phyloP scores from a whole-genome alignment of 2,329 filamentous ascomycete species.

The Cercospora zeina region DNA sequence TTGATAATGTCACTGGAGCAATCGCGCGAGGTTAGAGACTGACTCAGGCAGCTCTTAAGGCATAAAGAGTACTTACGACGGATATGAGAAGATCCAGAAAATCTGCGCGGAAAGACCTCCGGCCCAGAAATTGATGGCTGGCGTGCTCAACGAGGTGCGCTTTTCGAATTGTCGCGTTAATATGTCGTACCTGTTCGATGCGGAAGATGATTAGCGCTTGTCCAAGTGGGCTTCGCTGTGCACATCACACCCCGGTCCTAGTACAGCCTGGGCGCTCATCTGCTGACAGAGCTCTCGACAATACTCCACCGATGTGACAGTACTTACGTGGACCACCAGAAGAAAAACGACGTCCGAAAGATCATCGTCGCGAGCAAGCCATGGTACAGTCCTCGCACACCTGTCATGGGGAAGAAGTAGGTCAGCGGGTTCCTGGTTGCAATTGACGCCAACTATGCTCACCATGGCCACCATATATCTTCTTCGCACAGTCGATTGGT shows the following conservation, averaged over 20 bases:
- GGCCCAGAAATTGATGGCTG: slow-evolving; percentile 94
- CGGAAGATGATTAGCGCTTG: not conserved
- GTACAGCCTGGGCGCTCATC: not conserved
- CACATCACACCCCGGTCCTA: not conserved
- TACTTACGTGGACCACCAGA: slow-evolving; percentile 78
- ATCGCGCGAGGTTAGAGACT: not conserved
- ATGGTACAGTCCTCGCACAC: slow-evolving; percentile 78
- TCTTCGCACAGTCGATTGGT: slow-evolving; percentile 77
- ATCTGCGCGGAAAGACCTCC: slow-evolving; percentile 89
- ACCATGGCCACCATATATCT: slow-evolving; percentile 65
- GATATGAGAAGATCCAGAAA: slow-evolving; percentile 69
- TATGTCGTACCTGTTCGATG: slow-evolving; percentile 65
- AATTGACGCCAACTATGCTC: not conserved
- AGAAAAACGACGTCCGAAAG: slow-evolving; percentile 93
- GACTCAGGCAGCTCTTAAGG: not conserved
- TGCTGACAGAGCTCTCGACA: not conserved
- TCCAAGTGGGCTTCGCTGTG: not conserved
- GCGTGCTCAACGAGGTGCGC: slow-evolving; percentile 69
- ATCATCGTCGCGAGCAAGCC: slow-evolving; percentile 81
- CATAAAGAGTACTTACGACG: not conserved
- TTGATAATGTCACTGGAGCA: slow-evolving; percentile 59
- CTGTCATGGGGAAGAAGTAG: not conserved
- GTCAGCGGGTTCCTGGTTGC: not conserved
- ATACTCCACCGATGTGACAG: not conserved
- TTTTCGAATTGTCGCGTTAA: slow-evolving; percentile 68